These are phyloP conservation scores for Primulina huaijiensis DNA, from an alignment of 257 asterid genomes.

Conservation along the genomic window DNA sequence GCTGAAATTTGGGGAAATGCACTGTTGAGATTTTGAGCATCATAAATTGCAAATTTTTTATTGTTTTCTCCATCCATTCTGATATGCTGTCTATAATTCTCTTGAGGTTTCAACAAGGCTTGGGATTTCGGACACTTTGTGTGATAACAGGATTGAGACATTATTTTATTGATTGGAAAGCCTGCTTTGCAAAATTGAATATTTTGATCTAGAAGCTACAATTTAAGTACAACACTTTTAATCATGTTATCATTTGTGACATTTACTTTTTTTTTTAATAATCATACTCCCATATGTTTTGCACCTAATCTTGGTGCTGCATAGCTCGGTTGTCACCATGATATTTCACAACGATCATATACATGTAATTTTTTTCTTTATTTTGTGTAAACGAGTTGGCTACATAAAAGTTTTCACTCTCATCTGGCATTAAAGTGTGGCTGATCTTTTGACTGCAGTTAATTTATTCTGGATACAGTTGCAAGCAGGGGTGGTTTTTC, in stretches of 20 bases:
- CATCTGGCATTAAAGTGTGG: conserved; percentile 6
- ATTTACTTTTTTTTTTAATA: too few species aligned
- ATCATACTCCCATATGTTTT: not conserved
- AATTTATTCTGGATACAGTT: conserved; percentile 88
- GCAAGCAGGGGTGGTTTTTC: conserved; percentile 97
- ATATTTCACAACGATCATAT: not conserved
- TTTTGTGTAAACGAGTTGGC: not conserved
- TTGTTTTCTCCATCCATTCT: too few species aligned
- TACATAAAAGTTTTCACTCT: not conserved
- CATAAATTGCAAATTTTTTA: too few species aligned
- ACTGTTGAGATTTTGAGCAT: not conserved
- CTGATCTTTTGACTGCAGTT: conserved; percentile 44
- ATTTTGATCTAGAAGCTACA: not conserved
- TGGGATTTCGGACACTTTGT: not conserved
- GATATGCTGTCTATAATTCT: too few species aligned
- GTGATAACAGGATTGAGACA: not conserved
- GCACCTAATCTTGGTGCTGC: not conserved
- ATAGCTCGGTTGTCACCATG: not conserved
- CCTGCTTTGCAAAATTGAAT: not conserved
- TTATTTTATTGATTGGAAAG: not conserved
- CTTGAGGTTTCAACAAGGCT: not conserved
- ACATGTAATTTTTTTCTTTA: too few species aligned
- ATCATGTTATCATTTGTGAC: not conserved
- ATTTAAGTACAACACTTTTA: not conserved
- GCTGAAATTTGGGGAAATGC: not conserved